Conservation (phyloP, 495 filamentous ascomycete genomes). For the Friedmanniomyces simplex region DNA sequence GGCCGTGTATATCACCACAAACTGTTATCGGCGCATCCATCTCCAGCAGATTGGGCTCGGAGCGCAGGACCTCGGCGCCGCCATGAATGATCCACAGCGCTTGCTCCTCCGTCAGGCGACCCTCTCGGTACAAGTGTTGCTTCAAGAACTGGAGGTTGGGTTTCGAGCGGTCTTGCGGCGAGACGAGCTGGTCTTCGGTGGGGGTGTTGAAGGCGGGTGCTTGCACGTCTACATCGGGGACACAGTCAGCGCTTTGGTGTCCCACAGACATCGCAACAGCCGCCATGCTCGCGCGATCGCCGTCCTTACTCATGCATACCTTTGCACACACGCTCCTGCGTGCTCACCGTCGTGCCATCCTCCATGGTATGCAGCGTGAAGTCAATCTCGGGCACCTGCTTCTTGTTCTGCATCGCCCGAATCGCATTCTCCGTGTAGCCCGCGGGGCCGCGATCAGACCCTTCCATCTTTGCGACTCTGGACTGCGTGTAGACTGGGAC, state of each 20-base stretch:
- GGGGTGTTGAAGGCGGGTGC: slow-evolving; percentile 88
- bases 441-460: slow-evolving; percentile 19
- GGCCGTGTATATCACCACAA: slow-evolving; percentile 95
- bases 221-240: slow-evolving; percentile 65
- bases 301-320: slow-evolving; percentile 44
- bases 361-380: slow-evolving; percentile 98
- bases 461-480: slow-evolving; percentile 12
- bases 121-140: slow-evolving; percentile 96
- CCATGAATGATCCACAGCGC: slow-evolving; percentile 86
- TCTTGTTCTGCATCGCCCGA: slow-evolving; percentile 83
- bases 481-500: background rate
- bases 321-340: slow-evolving; percentile 91
- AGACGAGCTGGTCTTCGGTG: slow-evolving; percentile 67
- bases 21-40: slow-evolving; percentile 99
- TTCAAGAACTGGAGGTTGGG: slow-evolving; percentile 90
- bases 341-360: slow-evolving; percentile 90
- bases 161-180: slow-evolving; percentile 72
- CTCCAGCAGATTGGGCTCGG: slow-evolving; percentile 91
- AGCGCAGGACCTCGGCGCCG: slow-evolving; percentile 70
- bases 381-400: slow-evolving; percentile 91
- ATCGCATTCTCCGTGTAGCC: slow-evolving; percentile 35
- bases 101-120: slow-evolving; percentile 91
- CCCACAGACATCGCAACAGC: background rate
- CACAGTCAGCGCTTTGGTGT: background rate
- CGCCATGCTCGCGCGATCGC: background rate